These are phyloP conservation scores for Psilocybe subaeruginosa DNA, from an alignment of 768 basidiomycete species.

Conservation along the genomic window DNA sequence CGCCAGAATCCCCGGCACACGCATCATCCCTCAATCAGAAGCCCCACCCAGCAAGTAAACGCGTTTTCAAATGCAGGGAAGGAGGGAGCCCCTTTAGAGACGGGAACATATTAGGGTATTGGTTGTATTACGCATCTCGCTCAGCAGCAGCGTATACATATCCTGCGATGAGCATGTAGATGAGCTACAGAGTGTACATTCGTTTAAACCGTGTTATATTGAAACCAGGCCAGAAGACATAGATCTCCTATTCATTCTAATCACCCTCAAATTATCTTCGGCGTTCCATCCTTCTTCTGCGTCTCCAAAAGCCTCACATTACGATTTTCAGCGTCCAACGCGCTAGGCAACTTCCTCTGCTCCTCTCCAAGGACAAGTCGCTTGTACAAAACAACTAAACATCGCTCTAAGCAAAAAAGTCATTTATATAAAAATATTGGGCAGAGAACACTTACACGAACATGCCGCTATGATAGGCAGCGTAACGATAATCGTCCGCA, in stretches of 20 bases:
- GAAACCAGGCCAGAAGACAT: slow-evolving; percentile 1
- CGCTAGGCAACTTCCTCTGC: slow-evolving; percentile 33
- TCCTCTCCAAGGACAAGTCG: slow-evolving; percentile 53
- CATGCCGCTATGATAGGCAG: slow-evolving; percentile 68
- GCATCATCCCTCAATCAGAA: slow-evolving; percentile 57
- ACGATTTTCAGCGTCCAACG: slow-evolving; percentile 17
- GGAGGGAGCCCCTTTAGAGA: neutral
- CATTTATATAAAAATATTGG: too few species aligned
- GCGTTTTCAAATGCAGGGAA: neutral
- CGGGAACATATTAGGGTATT: neutral
- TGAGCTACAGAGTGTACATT: neutral
- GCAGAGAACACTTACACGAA: slow-evolving; percentile 48
- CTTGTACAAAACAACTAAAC: slow-evolving; percentile 67
- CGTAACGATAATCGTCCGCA: slow-evolving; percentile 60
- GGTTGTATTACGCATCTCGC: neutral
- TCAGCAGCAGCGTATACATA: neutral
- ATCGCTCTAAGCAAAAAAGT: neutral
- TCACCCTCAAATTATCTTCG: slow-evolving; percentile 4
- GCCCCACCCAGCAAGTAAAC: slow-evolving; percentile 27
- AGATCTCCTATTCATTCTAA: neutral
- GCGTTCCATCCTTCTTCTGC: slow-evolving; percentile 16
- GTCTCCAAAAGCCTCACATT: slow-evolving; percentile 18
- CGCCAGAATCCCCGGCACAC: slow-evolving; percentile 82
- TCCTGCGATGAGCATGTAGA: neutral
- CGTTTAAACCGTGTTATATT: neutral